Evolutionary conservation across 179 eudicot species (phyloP).

Genomic region (Camellia oleifera): DNA sequence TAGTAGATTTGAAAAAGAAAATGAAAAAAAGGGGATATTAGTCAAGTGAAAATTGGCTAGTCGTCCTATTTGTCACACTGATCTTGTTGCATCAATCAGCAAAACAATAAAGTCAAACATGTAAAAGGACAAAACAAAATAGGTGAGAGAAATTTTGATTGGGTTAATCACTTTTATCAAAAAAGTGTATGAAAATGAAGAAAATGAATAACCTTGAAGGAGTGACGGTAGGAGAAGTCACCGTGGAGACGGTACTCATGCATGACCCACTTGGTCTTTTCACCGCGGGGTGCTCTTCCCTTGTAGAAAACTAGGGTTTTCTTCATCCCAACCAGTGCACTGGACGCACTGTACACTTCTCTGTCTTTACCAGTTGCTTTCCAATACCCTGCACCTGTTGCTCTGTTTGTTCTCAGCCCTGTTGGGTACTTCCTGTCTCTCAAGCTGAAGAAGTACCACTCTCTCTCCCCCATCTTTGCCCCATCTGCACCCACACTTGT

Average conservation of each 20-base stretch:
- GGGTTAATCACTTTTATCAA: not conserved
- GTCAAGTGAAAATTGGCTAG: slow-evolving; percentile 9
- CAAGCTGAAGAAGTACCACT: slow-evolving; percentile 82
- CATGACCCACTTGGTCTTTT: slow-evolving; percentile 85
- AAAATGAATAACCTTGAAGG: slow-evolving; percentile 37
- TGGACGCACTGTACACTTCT: slow-evolving; percentile 36
- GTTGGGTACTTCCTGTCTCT: slow-evolving; percentile 85
- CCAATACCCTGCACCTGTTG: slow-evolving; percentile 81
- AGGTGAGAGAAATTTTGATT: not conserved
- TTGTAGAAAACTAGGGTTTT: slow-evolving; percentile 81
- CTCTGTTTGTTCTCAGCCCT: slow-evolving; percentile 76
- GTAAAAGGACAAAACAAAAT: slow-evolving; percentile 16
- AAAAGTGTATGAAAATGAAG: too few relatives aligned
- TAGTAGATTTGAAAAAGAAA: not conserved
- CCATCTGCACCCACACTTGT: slow-evolving; percentile 32
- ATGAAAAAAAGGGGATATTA: not conserved
- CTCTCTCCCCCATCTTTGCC: slow-evolving; percentile 82
- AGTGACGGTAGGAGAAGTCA: slow-evolving; percentile 55
- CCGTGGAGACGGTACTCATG: slow-evolving; percentile 89
- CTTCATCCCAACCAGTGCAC: slow-evolving; percentile 59
- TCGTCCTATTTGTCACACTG: not conserved
- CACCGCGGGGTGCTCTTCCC: slow-evolving; percentile 85
- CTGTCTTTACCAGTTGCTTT: slow-evolving; percentile 84
- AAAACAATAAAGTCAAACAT: slow-evolving; percentile 21
- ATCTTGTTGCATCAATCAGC: slow-evolving; percentile 4